A percentile compares a stretch with the other conserved stretches of the same genome.
Evolutionary conservation across 2,329 filamentous ascomycete species (phyloP).

Genomic region (Sporothrix pallida): DNA sequence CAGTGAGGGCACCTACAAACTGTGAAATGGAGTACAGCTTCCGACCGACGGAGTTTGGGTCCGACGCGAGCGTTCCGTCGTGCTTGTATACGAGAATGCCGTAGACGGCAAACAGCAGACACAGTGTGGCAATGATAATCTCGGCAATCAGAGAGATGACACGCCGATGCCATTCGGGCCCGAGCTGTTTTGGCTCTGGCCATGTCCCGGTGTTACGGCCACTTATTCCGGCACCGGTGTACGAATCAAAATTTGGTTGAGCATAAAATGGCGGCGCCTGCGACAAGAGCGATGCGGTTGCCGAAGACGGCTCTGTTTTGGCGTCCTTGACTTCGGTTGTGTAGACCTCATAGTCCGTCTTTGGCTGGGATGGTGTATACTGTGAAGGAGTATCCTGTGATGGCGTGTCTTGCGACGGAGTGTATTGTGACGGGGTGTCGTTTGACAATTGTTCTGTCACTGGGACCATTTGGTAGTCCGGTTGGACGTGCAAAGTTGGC

Average conservation of each 20-base stretch:
- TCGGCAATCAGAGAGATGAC: conserved; percentile 9
- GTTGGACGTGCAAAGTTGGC: not conserved
- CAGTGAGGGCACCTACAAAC: conserved; percentile 3
- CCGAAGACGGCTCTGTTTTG: conserved; percentile 4
- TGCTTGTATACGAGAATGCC: conserved; percentile 26
- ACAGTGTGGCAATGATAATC: conserved; percentile 12
- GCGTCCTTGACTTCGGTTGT: not conserved
- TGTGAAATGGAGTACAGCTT: conserved; percentile 26
- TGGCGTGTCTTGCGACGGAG: not conserved
- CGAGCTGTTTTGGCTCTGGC: not conserved
- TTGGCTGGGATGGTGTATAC: not conserved
- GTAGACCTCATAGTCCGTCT: conserved; percentile 13
- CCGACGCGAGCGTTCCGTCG: not conserved
- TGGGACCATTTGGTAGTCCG: conserved; percentile 18
- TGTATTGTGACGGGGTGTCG: not conserved
- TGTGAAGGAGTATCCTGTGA: not conserved
- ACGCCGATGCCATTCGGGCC: not conserved
- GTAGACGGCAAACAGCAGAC: conserved; percentile 30
- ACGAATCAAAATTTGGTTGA: not conserved
- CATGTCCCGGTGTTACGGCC: not conserved
- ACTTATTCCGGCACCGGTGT: not conserved
- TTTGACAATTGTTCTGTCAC: not conserved
- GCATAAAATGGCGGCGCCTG: not conserved
- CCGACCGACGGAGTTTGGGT: not conserved
- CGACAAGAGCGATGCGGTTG: conserved; percentile 2